Evolutionary conservation across 2,329 filamentous ascomycete species (phyloP).

Genomic region (Stagonosporopsis rhizophila): DNA sequence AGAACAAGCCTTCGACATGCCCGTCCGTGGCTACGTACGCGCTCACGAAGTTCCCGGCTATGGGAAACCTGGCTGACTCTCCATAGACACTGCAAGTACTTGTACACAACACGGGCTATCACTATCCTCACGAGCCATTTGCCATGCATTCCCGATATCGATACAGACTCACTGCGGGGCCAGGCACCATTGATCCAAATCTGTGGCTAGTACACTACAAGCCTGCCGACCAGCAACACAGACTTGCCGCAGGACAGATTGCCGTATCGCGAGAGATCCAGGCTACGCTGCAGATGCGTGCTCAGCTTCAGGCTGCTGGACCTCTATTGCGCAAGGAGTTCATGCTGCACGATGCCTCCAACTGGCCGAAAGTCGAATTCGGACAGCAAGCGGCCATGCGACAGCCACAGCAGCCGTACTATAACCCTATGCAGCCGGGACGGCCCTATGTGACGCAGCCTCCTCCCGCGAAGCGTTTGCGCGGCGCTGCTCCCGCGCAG

Average conservation of each 20-base stretch:
- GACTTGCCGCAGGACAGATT: constrained; percentile 72
- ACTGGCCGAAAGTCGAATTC: constrained; percentile 85
- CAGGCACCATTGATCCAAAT: constrained; percentile 75
- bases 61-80: constrained; percentile 20
- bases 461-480: constrained; percentile 56
- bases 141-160: constrained; percentile 81
- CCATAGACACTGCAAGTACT: constrained; percentile 89
- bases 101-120: constrained; percentile 81
- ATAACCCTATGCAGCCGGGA: constrained; percentile 47
- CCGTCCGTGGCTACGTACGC: constrained; percentile 71
- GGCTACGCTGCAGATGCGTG: constrained; percentile 66
- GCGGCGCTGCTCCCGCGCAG: constrained; percentile 50
- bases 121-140: constrained; percentile 72
- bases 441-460: constrained; percentile 48
- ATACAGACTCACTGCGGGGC: constrained; percentile 81
- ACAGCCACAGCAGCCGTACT: constrained; percentile 37
- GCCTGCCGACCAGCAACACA: constrained; percentile 74
- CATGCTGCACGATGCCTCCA: constrained; percentile 86
- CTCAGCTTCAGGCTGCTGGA: constrained; percentile 72
- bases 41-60: not conserved
- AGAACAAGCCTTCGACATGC: constrained; percentile 78
- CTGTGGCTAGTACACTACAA: constrained; percentile 94
- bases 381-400: constrained; percentile 54
- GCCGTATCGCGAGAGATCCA: constrained; percentile 67
- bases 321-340: constrained; percentile 88